A percentile compares a stretch with the other conserved stretches of the same genome.
phyloP scores from a whole-genome alignment of 1,284 basidiomycete species.

The Ceratobasidium sp. region DNA sequence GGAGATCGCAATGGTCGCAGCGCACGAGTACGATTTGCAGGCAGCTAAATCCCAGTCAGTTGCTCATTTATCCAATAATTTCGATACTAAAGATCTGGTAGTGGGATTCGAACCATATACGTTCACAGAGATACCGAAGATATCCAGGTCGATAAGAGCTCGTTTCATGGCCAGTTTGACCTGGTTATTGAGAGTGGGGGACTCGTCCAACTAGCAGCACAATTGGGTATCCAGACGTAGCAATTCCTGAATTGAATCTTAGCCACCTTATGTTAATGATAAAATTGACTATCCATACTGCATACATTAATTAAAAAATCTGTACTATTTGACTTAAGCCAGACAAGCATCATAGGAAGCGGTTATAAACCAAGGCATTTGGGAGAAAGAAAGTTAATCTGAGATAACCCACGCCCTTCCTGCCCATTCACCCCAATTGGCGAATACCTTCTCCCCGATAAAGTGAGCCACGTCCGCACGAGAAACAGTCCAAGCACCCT shows the following conservation, averaged over 20 bases:
- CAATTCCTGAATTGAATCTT: too few relatives aligned
- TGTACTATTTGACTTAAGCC: too few relatives aligned
- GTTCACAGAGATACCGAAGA: slow-evolving; percentile 52
- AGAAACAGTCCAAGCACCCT: slow-evolving; percentile 64
- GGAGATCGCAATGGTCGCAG: slow-evolving; percentile 52
- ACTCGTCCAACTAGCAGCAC: slow-evolving; percentile 46
- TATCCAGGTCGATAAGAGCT: slow-evolving; percentile 42
- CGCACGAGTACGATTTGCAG: slow-evolving; percentile 52
- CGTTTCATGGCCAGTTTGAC: slow-evolving; percentile 44
- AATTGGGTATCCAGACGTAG: slow-evolving; percentile 34
- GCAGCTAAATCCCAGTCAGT: slow-evolving; percentile 51
- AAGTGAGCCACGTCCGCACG: slow-evolving; percentile 73
- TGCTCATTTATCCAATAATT: neutral
- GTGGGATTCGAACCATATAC: slow-evolving; percentile 52
- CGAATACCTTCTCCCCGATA: slow-evolving; percentile 62
- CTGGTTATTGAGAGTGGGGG: slow-evolving; percentile 48
- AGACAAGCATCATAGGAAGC: too few relatives aligned
- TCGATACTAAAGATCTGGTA: too few relatives aligned
- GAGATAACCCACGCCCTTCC: slow-evolving; percentile 54
- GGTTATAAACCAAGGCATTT: too few relatives aligned
- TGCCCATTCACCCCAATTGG: slow-evolving; percentile 64
- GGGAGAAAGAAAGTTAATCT: slow-evolving; percentile 15
- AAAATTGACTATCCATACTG: too few relatives aligned
- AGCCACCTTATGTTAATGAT: too few relatives aligned
- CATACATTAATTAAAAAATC: too few relatives aligned